Conservation (phyloP, 2,329 filamentous ascomycete species). For the Ceratocystis huliohia region DNA sequence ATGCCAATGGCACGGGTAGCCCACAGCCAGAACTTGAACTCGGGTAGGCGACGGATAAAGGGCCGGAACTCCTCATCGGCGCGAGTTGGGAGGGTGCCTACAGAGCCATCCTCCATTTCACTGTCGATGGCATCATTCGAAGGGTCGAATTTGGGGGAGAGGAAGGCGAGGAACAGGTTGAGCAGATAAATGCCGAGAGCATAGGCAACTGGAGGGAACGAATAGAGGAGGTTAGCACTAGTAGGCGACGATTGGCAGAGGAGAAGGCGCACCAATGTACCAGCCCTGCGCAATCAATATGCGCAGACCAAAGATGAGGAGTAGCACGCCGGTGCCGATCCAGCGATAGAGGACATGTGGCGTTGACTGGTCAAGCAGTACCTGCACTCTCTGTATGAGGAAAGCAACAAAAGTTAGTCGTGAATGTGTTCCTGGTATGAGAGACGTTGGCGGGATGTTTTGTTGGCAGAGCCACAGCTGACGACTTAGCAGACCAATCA, state of each 20-base stretch:
- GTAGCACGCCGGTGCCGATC: conserved; percentile 63
- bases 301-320: conserved; percentile 73
- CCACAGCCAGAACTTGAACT: conserved; percentile 99
- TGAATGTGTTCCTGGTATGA: background rate
- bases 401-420: conserved; percentile 5
- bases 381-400: conserved; percentile 67
- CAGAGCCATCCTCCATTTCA: conserved; percentile 86
- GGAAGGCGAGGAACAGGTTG: conserved; percentile 96
- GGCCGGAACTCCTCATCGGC: conserved; percentile 95
- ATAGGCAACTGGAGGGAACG: conserved; percentile 62
- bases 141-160: conserved; percentile 97
- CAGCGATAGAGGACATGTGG: conserved; percentile 84
- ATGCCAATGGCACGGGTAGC: conserved; percentile 78
- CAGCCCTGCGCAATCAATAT: conserved; percentile 90
- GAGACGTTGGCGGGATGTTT: background rate
- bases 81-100: conserved; percentile 76
- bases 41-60: conserved; percentile 87
- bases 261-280: conserved; percentile 70
- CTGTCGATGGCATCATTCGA: conserved; percentile 83
- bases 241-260: background rate
- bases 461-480: background rate
- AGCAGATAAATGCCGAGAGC: conserved; percentile 96
- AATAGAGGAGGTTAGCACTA: conserved; percentile 3
- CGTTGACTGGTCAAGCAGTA: conserved; percentile 84
- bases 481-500: background rate